phyloP scores from a whole-genome alignment of 2,329 filamentous ascomycete genomes.

The Cyanodermella asteris region DNA sequence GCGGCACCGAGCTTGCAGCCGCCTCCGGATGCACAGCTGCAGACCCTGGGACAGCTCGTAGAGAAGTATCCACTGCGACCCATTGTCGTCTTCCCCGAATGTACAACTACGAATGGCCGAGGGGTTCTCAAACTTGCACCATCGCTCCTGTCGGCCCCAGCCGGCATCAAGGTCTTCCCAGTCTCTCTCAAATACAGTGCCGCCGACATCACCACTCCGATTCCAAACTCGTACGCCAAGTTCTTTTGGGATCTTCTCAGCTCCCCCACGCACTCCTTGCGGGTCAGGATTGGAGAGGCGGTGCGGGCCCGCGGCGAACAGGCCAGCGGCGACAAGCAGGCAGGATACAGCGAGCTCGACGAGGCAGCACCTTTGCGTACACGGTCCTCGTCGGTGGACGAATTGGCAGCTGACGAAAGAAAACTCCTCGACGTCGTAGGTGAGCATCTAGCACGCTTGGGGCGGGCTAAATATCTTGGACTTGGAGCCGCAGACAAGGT shows the following conservation, averaged over 20 bases:
- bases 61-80: constrained; percentile 48
- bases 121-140: constrained; percentile 71
- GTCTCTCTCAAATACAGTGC: constrained; percentile 78
- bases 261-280: constrained; percentile 68
- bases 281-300: constrained; percentile 75
- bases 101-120: constrained; percentile 79
- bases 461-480: constrained; percentile 72
- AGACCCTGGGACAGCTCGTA: constrained; percentile 41
- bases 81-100: constrained; percentile 80
- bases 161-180: constrained; percentile 61
- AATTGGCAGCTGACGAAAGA: constrained; percentile 35
- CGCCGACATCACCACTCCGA: constrained; percentile 70
- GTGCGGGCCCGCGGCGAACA: constrained; percentile 26
- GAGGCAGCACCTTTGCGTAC: no score
- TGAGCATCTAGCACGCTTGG: constrained; percentile 69
- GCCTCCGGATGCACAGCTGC: constrained; percentile 26
- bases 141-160: constrained; percentile 44
- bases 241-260: constrained; percentile 79
- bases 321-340: constrained; percentile 9
- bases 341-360: constrained; percentile 13
- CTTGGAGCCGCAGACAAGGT: constrained; percentile 65
- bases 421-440: constrained; percentile 55
- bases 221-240: constrained; percentile 47
- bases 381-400: constrained; percentile 9
- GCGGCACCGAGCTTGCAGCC: constrained; percentile 31